Conservation (phyloP, 768 basidiomycete species). For the Mycena metata region DNA sequence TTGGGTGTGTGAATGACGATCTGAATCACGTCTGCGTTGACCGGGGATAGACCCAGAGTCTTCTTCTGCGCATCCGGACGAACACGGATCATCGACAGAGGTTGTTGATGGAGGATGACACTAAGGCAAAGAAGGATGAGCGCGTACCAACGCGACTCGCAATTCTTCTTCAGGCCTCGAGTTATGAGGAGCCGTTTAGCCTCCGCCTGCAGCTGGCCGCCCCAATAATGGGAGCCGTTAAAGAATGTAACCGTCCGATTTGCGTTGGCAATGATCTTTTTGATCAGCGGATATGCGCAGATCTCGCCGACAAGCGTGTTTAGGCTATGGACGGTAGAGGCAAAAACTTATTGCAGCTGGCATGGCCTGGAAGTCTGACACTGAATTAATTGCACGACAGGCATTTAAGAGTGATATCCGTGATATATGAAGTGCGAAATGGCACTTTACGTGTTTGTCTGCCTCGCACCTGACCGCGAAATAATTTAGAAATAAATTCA, state of each 20-base stretch:
- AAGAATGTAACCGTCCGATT: constrained; percentile 20
- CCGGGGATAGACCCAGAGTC: constrained; percentile 37
- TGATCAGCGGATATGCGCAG: constrained; percentile 35
- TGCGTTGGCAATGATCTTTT: constrained; percentile 30
- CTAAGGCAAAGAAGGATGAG: constrained; percentile 41
- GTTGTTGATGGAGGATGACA: constrained; percentile 29
- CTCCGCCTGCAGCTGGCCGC: constrained; percentile 43
- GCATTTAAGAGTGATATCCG: no score
- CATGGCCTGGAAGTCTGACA: constrained; percentile 34
- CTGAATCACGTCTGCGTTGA: constrained; percentile 40
- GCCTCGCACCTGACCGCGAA: no score
- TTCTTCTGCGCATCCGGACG: constrained; percentile 25
- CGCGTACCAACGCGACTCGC: constrained; percentile 43
- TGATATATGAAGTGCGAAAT: no score
- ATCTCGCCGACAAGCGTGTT: constrained; percentile 46
- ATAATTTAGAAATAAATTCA: no score
- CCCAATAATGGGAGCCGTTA: constrained; percentile 47
- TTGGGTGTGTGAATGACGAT: constrained; percentile 40
- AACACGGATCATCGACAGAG: neutral
- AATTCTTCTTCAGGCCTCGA: constrained; percentile 40
- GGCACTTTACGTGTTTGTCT: no score
- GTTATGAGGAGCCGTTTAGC: constrained; percentile 34
- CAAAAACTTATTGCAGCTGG: constrained; percentile 45
- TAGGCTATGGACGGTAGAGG: constrained; percentile 42
- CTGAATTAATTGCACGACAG: no score